These are phyloP conservation scores for Flueggea neowawraea DNA, from an alignment of 441 rosid genomes.

Conservation along the genomic window DNA sequence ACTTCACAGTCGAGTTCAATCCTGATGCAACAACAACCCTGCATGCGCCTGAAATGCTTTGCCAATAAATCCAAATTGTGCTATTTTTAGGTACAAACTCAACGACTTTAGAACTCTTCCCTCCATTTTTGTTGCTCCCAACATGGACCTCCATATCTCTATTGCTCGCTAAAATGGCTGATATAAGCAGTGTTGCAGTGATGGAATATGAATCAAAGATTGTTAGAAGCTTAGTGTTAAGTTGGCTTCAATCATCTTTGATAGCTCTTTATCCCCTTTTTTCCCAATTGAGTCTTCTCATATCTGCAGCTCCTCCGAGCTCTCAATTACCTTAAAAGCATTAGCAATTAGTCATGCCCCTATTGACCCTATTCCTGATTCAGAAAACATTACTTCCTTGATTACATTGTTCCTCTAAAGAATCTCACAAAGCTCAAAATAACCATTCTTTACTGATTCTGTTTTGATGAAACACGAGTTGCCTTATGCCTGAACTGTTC, in stretches of 20 bases:
- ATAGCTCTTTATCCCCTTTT: slow-evolving; percentile 91
- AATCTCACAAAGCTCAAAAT: slow-evolving; percentile 46
- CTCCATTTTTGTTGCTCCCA: slow-evolving; percentile 67
- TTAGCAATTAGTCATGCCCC: slow-evolving; percentile 71
- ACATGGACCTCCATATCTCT: slow-evolving; percentile 81
- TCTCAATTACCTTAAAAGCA: slow-evolving; percentile 62
- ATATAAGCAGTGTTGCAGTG: slow-evolving; percentile 75
- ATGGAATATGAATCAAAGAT: slow-evolving; percentile 65
- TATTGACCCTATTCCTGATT: slow-evolving; percentile 47
- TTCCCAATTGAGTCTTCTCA: slow-evolving; percentile 93
- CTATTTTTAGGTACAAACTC: slow-evolving; percentile 75
- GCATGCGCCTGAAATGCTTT: slow-evolving; percentile 66
- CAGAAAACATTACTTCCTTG: slow-evolving; percentile 61
- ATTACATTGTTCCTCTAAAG: slow-evolving; percentile 52
- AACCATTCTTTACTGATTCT: slow-evolving; percentile 51
- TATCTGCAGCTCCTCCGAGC: slow-evolving; percentile 86
- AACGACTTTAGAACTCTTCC: slow-evolving; percentile 62
- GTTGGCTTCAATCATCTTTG: slow-evolving; percentile 90
- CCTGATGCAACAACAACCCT: slow-evolving; percentile 84
- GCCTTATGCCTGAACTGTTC: slow-evolving; percentile 54
- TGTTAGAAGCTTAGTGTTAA: slow-evolving; percentile 68
- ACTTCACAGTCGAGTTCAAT: slow-evolving; percentile 68
- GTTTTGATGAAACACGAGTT: slow-evolving; percentile 56
- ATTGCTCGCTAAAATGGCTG: slow-evolving; percentile 86
- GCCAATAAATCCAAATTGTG: slow-evolving; percentile 65